These are phyloP conservation scores for Penicillium sp. DNA, from an alignment of 2,329 filamentous ascomycete species.

Conservation along the genomic window DNA sequence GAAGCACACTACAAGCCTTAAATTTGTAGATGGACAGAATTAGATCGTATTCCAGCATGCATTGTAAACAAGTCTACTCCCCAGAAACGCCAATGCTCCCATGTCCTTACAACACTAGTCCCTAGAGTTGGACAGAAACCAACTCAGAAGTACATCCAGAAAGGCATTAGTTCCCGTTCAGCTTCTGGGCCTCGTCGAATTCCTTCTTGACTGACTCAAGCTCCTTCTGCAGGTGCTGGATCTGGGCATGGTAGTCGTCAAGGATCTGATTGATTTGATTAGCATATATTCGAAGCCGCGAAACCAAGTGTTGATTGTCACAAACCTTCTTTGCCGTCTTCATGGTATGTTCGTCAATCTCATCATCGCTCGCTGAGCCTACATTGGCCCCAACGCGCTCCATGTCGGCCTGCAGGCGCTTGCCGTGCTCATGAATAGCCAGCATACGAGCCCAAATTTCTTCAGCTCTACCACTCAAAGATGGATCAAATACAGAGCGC, in stretches of 20 bases:
- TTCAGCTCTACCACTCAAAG: constrained; percentile 63
- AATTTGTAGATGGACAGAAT: constrained; percentile 6
- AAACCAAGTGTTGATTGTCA: neutral
- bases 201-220: constrained; percentile 63
- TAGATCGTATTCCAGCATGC: constrained; percentile 27
- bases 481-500: constrained; percentile 63
- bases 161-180: constrained; percentile 28
- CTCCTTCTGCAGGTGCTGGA: constrained; percentile 65
- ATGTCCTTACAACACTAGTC: constrained; percentile 24
- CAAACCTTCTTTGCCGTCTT: constrained; percentile 65
- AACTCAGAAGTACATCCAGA: neutral
- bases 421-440: constrained; percentile 62
- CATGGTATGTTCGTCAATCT: constrained; percentile 62
- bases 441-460: constrained; percentile 72
- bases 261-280: constrained; percentile 49
- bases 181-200: constrained; percentile 59
- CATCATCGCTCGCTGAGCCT: constrained; percentile 46
- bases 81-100: constrained; percentile 29
- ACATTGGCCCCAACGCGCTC: constrained; percentile 55
- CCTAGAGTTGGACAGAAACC: constrained; percentile 14
- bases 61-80: constrained; percentile 24
- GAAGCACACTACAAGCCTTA: neutral
- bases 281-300: constrained; percentile 25
- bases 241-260: constrained; percentile 55
- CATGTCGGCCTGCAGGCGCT: constrained; percentile 63